Percentiles rank a stretch among this genome's conserved stretches.
Evolutionary conservation across 768 basidiomycete genomes (phyloP).

Genomic region (Podaxis sp.): DNA sequence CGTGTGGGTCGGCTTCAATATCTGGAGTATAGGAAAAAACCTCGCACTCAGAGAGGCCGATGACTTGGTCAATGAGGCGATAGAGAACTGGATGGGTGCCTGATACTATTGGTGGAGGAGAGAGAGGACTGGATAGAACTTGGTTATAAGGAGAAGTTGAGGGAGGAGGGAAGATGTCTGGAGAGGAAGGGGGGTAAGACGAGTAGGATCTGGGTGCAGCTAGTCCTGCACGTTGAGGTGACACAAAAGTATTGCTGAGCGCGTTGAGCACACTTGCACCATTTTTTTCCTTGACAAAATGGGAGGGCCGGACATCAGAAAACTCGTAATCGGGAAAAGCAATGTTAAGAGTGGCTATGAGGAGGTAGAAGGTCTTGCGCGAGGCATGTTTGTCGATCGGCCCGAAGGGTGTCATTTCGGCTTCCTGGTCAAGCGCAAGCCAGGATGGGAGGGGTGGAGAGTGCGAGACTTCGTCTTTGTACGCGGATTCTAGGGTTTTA

Average conservation of each 20-base stretch:
- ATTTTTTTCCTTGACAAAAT: constrained; percentile 84
- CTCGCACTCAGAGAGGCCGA: constrained; percentile 88
- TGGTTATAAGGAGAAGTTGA: constrained; percentile 66
- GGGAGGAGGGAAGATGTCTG: constrained; percentile 74
- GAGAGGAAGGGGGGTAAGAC: constrained; percentile 70
- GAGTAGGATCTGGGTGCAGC: constrained; percentile 80
- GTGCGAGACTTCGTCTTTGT: constrained; percentile 74
- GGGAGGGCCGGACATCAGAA: constrained; percentile 83
- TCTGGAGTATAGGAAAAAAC: constrained; percentile 94
- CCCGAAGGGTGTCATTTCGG: constrained; percentile 84
- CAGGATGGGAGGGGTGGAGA: constrained; percentile 85
- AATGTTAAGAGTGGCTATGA: constrained; percentile 94
- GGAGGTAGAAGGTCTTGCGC: constrained; percentile 90
- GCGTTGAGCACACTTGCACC: constrained; percentile 78
- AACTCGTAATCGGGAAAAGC: constrained; percentile 99
- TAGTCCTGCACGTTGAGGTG: constrained; percentile 63
- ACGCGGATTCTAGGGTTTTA: constrained; percentile 85
- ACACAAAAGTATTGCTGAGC: constrained; percentile 77
- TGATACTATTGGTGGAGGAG: constrained; percentile 67
- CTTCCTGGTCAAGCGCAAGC: constrained; percentile 64
- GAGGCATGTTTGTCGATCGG: constrained; percentile 81
- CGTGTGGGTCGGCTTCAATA: constrained; percentile 92
- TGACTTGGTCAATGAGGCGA: constrained; percentile 83
- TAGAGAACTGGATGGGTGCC: constrained; percentile 89
- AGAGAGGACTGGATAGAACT: constrained; percentile 56